Evolutionary conservation across 164 flowering plant species (phyloP), one percentile per base, ranked within the genome.

Genomic region (Sedum album): DNA sequence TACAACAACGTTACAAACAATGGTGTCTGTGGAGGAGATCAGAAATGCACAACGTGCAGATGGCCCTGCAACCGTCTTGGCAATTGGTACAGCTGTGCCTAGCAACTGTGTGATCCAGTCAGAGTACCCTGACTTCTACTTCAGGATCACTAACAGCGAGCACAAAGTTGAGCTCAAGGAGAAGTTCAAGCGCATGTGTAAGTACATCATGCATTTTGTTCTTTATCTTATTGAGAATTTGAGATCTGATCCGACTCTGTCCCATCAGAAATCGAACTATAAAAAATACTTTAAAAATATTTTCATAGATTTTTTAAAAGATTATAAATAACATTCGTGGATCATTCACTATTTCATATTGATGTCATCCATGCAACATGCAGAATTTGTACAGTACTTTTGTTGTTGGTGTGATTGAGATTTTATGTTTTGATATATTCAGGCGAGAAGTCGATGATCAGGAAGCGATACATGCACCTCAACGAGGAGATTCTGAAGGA

Each of bases 131-230:
- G 83, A 80, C 48, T 80, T 64, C 64, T 80, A 80, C 70, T 80
- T 80, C 74, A 68, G 79, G 21, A 71, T 78, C 74, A 80, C 81
- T 73, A 74, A 80, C 61, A 78, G 77, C 33, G 79, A 80, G 61
- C 83, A 80, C 71, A 73, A 73, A 74, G 76, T 79, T 17, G 78
- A 78, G 33, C 74, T 80, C 42, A 80, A 80, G 44, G 73, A 70
- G 31, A 80, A 76, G 70, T 80, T 80, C 75, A 70, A 74, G 72
- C 81, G 83, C 78, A 78, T 80, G 79, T 80, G 83, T 80, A 76
- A 53, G 60, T 49, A 9, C n/a, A 20, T 25, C 25, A 53, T 8
- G 6, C 30, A 53, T 53, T 49, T 49, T 49, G 9, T n/a, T 64
- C 18, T 6, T 6, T 3, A 26, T 64, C 18, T 63, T 31, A 21